Evolutionary conservation across 768 basidiomycete species (phyloP).

Genomic region (Leccinum truebloodii): DNA sequence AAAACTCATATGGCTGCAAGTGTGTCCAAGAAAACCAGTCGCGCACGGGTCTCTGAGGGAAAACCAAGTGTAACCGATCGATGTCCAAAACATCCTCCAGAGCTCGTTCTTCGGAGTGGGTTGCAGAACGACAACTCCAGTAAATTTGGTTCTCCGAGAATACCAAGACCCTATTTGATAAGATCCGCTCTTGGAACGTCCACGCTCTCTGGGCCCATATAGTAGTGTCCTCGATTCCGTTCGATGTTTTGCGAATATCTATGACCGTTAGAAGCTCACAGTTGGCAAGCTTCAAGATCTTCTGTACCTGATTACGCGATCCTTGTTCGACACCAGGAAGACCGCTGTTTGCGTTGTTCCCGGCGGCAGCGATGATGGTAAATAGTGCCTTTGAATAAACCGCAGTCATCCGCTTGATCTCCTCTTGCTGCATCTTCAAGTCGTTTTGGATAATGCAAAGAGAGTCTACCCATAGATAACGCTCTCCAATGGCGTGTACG

Average conservation of each 20-base stretch:
- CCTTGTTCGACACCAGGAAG: conserved; percentile 9
- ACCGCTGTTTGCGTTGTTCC: conserved; percentile 10
- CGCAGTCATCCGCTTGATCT: conserved; percentile 23
- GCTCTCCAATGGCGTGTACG: conserved; percentile 20
- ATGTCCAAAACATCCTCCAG: conserved; percentile 8
- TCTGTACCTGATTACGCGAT: conserved; percentile 11
- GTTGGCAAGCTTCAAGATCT: conserved; percentile 8
- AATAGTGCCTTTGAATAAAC: conserved; percentile 22
- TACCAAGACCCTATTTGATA: conserved; percentile 17
- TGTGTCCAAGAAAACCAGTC: not conserved
- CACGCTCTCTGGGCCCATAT: conserved; percentile 18
- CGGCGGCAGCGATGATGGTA: conserved; percentile 22
- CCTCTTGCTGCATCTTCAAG: conserved; percentile 14
- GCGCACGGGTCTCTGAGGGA: not conserved
- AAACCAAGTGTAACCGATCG: not conserved
- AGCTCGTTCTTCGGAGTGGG: conserved; percentile 15
- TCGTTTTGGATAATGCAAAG: conserved; percentile 27
- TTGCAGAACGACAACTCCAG: conserved; percentile 15
- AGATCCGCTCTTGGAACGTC: conserved; percentile 23
- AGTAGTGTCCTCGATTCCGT: conserved; percentile 3
- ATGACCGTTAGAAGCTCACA: conserved; percentile 16
- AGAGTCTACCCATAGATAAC: conserved; percentile 30
- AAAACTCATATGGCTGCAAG: conserved; percentile 1
- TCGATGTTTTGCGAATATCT: not conserved
- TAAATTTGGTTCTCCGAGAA: conserved; percentile 22